Base-by-base conservation (phyloP, 1,139 yeast species). In the Geotrichum australiense region DNA sequence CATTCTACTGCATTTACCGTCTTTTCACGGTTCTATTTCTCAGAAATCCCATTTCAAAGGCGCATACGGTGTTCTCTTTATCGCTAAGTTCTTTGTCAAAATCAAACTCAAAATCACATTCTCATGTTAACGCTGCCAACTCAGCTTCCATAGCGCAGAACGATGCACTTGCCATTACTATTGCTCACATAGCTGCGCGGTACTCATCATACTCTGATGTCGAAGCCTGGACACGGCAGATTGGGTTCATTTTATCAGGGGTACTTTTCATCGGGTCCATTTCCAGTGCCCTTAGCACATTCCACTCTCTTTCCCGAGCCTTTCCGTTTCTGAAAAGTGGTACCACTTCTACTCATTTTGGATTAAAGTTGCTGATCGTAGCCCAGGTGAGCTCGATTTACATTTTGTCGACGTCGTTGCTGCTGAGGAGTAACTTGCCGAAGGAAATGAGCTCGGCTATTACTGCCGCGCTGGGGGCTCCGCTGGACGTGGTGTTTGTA, bases 371-470 rank as follows among this genome's bases (percentile, higher is more conserved):
- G 36, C 62, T 85, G 25, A 59, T 83, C 2, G 70, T 82, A 4
- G 74, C 84, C 8, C 83, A 86, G 61, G 64, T 86, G 10, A 64
- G 81, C 15, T 95, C 95, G 0, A 71, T 84, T 2, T 87, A 87
- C 55, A 80, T 82, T 1, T 69, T 87, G 24, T 81, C 96, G 0
- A 84, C 96, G 0, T 80, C 91, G 1, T 65, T 87, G 21, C 68
- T 87, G 52, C 71, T 87, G 42, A 71, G 94, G 45, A 76, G 91
- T 21, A 83, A 81, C 53, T 61, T 86, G 42, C 91, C 95, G 0
- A 61, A 69, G 14, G 69, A 63, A 22, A 74, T 78, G 53, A 67
- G 82, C 7, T 70, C 78, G 42, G 74, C 77, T 18, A 64, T 67
- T 29, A 72, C 78, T 21, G 64, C 66, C n/a, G 73, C 70, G 11